Percentiles rank a stretch among this genome's conserved stretches.
phyloP scores from a whole-genome alignment of 176 grass and related monocot species.

The Triticum turgidum region DNA sequence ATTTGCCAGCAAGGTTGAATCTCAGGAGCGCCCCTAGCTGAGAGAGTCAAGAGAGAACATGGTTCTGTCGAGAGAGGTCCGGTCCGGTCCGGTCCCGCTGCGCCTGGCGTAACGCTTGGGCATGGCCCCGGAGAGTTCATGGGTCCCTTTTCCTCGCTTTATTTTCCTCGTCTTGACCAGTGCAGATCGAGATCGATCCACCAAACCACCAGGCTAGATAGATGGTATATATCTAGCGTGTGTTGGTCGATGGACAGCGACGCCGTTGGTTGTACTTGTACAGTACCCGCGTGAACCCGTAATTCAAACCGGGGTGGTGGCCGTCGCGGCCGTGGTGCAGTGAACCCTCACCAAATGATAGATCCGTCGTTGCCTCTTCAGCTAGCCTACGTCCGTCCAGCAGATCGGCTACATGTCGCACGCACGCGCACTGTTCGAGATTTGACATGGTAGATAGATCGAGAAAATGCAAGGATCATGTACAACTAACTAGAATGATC shows the following conservation, averaged over 20 bases:
- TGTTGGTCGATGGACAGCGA: slow-evolving; percentile 2
- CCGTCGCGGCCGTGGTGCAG: background rate
- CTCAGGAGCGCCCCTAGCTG: background rate
- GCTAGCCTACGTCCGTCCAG: background rate
- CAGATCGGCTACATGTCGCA: background rate
- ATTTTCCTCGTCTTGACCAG: slow-evolving; percentile 4
- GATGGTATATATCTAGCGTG: background rate
- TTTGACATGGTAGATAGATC: background rate
- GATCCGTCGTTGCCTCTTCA: background rate
- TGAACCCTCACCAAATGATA: background rate
- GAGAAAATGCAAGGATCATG: background rate
- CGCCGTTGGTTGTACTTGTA: background rate
- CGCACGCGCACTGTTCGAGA: background rate
- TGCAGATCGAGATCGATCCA: background rate
- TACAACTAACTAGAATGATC: background rate
- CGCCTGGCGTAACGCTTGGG: slow-evolving; percentile 13
- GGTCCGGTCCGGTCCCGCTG: background rate
- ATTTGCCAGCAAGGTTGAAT: background rate
- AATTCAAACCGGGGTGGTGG: slow-evolving; percentile 25
- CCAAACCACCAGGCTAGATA: background rate
- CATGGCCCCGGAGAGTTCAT: background rate
- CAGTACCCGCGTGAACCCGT: background rate
- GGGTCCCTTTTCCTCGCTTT: background rate
- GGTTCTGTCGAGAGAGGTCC: background rate
- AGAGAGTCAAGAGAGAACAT: background rate